Conservation (phyloP, 768 basidiomycete species). For the Suillus fuscotomentosus region DNA sequence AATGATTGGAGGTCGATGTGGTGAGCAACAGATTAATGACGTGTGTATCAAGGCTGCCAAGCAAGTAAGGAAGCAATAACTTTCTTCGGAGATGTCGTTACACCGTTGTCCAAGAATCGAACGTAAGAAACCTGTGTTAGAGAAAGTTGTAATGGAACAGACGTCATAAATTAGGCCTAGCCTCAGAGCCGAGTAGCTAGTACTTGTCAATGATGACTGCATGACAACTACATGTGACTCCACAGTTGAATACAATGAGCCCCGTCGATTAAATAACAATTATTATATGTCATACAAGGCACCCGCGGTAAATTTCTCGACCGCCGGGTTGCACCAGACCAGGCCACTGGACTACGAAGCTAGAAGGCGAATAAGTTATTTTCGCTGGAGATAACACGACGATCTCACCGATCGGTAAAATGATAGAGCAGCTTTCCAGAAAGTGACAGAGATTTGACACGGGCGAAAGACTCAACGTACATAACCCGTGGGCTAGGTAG, state of each 20-base stretch:
- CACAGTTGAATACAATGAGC: not conserved
- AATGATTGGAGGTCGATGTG: not conserved
- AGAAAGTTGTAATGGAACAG: not conserved
- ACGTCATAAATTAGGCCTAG: not conserved
- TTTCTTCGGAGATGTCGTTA: too few species aligned
- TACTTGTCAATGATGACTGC: not conserved
- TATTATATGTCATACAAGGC: conserved; percentile 52
- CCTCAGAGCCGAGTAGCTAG: not conserved
- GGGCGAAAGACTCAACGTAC: conserved; percentile 94
- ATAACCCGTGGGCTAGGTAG: conserved; percentile 69
- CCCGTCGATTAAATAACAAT: not conserved
- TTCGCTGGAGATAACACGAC: conserved; percentile 66
- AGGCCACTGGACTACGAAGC: conserved; percentile 93
- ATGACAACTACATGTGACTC: too few species aligned
- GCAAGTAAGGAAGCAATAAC: not conserved
- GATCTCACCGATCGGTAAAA: conserved; percentile 74
- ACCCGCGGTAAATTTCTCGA: conserved; percentile 55
- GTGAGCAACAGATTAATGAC: not conserved
- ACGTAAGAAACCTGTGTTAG: not conserved
- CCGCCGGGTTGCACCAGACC: conserved; percentile 41
- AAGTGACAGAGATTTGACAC: conserved; percentile 76
- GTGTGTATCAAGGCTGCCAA: not conserved
- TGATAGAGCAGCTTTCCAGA: conserved; percentile 80
- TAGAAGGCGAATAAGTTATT: conserved; percentile 29
- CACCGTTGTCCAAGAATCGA: not conserved